Conservation (phyloP, 73 alveolate species). For the Tetrahymena borealis region DNA sequence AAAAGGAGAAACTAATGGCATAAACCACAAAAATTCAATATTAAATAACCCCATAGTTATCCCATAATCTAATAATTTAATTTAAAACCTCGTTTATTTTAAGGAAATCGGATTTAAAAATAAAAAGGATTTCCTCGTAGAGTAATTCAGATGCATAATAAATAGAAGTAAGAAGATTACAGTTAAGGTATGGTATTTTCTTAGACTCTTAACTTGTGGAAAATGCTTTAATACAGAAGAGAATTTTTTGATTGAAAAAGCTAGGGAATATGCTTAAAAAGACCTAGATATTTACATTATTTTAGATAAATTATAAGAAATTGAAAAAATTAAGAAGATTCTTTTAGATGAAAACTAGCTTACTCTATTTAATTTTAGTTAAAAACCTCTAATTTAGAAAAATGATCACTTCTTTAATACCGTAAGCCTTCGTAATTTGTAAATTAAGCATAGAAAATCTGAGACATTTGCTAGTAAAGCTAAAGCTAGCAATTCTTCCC, state of each 20-base stretch:
- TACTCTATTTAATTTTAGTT: not conserved
- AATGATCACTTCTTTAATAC: not conserved
- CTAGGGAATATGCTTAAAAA: not conserved
- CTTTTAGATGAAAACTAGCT: not conserved
- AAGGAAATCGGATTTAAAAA: not conserved
- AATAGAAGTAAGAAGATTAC: not conserved
- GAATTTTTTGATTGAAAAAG: not conserved
- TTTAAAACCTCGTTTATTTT: not conserved
- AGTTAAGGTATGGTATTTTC: not conserved
- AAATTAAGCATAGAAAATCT: not conserved
- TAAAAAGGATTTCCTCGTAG: not conserved
- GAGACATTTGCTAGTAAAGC: not conserved
- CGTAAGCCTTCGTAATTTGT: not conserved
- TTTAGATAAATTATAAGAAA: not conserved
- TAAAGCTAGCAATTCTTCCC: not conserved
- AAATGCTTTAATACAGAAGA: not conserved
- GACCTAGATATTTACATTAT: not conserved
- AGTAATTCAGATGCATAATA: not conserved
- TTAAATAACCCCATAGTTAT: not conserved
- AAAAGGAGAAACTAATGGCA: not conserved
- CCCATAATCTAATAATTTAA: not conserved
- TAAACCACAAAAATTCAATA: not conserved
- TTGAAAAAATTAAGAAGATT: not conserved
- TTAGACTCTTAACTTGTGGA: not conserved
- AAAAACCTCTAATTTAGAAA: not conserved